phyloP scores from a whole-genome alignment of 2,329 filamentous ascomycete genomes.

The Chaetomiaceae sp. region DNA sequence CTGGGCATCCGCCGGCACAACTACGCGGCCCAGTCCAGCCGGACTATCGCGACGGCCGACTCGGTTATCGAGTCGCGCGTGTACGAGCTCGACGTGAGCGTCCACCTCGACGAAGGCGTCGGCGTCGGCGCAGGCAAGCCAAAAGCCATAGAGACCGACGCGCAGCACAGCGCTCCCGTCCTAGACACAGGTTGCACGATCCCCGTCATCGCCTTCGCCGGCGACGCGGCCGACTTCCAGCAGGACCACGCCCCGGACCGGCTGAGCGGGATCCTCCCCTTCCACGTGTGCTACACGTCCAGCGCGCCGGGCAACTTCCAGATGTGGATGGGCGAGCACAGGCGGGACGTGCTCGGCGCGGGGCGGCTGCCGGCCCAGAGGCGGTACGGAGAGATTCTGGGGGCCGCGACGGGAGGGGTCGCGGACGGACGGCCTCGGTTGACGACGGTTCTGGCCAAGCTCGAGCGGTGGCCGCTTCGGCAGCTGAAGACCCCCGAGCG shows the following conservation, averaged over 20 bases:
- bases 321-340: conserved; percentile 40
- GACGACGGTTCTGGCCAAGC: no score
- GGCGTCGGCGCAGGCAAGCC: no score
- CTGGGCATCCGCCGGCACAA: conserved; percentile 31
- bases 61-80: conserved; percentile 21
- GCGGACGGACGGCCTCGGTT: no score
- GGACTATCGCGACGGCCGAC: conserved; percentile 21
- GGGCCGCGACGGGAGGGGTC: neutral
- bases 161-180: no score
- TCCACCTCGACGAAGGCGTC: no score
- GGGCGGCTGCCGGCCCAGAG: conserved; percentile 36
- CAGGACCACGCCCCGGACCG: conserved; percentile 24
- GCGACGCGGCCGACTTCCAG: conserved; percentile 2
- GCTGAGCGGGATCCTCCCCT: conserved; percentile 40
- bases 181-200: conserved; percentile 25
- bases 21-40: conserved; percentile 36
- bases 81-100: conserved; percentile 18
- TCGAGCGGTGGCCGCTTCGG: neutral
- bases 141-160: no score
- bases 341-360: conserved; percentile 40
- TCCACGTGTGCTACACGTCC: conserved; percentile 38
- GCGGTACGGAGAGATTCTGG: conserved; percentile 21
- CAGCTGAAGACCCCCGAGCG: conserved; percentile 4
- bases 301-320: conserved; percentile 34
- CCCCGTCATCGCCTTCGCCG: conserved; percentile 28